Evolutionary conservation across 768 basidiomycete species (phyloP), one percentile per base, ranked within the genome.

Genomic region (Lyophyllum shimeji): DNA sequence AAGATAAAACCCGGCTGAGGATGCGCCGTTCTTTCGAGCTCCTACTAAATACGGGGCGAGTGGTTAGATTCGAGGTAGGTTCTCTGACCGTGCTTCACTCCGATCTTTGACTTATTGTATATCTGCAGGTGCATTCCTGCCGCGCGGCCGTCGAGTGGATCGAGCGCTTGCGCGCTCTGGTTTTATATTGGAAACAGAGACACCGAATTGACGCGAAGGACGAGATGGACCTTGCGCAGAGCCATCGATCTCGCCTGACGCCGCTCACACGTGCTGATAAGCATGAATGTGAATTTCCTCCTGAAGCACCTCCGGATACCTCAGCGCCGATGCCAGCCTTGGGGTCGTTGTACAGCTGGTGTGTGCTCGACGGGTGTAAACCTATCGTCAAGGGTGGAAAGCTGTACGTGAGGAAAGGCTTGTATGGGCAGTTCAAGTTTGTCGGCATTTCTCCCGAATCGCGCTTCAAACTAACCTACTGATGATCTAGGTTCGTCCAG

Each of bases 91-190:
- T 46, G 29, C 51, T 23, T 49, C 17, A 39, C 20, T 50, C 20
- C 25, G 15, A 37, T 33, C 18, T 60, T 44, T 31, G 24, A 31
- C 46, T 46, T 13, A 34, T 40, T 18, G 20, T 21, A 34, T 17
- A 1, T 37, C 23, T 25, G 42, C 58, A 95, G 91, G 77, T 85
- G 34, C 75, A 87, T 74, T 85, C 86, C 21, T 74, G 82, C 52
- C 73, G 67, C 29, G 77, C 87, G 44, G 90, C 90, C 0, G 66
- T 86, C 48, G 94, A 98, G 65, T 98, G 95, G 96, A 84, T 97
- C 47, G 79, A 83, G 48, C 80, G 86, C 39, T 80, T 98, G 3
- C 82, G 82, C 17, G 81, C 81, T 24, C 77, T 95, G 31, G 71
- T 87, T 39, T 67, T 74, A 3, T 98, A 94, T 66, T 98, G 95